Conservation (phyloP, 768 basidiomycete species). For the Suillus subalutaceus region DNA sequence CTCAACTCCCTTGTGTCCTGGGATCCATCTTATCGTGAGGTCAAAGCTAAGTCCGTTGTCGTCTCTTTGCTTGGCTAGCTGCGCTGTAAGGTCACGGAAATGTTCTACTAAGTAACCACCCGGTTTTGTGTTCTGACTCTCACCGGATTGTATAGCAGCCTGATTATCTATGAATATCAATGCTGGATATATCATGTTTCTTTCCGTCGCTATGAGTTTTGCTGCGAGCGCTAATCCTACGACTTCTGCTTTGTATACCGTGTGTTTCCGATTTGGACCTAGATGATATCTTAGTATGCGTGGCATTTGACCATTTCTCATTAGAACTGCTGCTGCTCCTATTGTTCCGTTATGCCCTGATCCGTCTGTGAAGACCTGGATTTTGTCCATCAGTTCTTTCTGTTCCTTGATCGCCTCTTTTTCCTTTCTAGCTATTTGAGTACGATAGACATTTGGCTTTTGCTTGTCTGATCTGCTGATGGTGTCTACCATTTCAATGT, state of each 20-base stretch:
- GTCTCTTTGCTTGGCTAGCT: background rate
- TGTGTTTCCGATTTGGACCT: slow-evolving; percentile 6
- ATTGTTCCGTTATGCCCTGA: background rate
- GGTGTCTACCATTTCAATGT: slow-evolving; percentile 4
- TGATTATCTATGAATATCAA: slow-evolving; percentile 17
- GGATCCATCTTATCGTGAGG: slow-evolving; percentile 18
- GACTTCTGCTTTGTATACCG: slow-evolving; percentile 21
- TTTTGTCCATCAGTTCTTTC: background rate
- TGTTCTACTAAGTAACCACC: slow-evolving; percentile 16
- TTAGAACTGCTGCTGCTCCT: slow-evolving; percentile 3
- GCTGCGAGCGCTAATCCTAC: slow-evolving; percentile 16
- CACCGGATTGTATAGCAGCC: slow-evolving; percentile 11
- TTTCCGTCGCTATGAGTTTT: background rate
- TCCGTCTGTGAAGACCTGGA: background rate
- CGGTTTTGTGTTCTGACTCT: background rate
- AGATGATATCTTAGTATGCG: slow-evolving; percentile 8
- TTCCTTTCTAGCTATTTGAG: background rate
- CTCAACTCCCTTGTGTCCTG: slow-evolving; percentile 18
- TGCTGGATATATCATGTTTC: background rate
- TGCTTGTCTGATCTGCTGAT: background rate
- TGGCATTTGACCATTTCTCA: background rate
- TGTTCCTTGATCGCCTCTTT: background rate
- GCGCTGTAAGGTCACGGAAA: background rate
- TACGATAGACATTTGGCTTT: background rate
- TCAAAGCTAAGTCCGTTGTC: background rate